Base-by-base conservation (phyloP, 2,329 filamentous ascomycete species). In the Capronia coronata region DNA sequence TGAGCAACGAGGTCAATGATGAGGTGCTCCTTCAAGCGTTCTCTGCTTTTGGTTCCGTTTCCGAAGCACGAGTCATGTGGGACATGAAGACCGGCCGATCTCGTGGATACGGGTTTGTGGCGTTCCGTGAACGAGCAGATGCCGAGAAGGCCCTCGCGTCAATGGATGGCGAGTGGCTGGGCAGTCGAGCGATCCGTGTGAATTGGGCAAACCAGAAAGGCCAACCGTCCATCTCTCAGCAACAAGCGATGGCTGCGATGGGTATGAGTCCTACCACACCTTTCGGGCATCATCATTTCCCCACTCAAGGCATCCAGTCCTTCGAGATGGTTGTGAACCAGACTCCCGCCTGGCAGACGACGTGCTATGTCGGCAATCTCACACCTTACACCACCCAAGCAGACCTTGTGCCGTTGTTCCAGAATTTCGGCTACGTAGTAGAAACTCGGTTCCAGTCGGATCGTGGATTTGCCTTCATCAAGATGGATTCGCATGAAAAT, bases 161-260 rank as follows among this genome's bases (percentile, higher is more conserved):
- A 56, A 98, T 98, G 93, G 93, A 98, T 64, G 93, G 93, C 56
- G 93, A 98, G 73, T 98, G 93, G 93, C 83, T 98, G 44, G 93
- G 93, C 47, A 97, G 93, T 62, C 87, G 93, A 58, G 93, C 93
- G 34, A 98, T 98, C 65, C 90, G 93, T 62, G 97, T 91, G 79
- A 98, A 98, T 76, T 98, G 93, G 93, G 93, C 93, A 54, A 98
- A 98, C 74, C 93, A 98, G 67, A 98, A 98, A 76, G 93, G 93
- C n/a, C 93, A 98, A 66, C 93, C 93, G 49, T 97, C 93, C 1
- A 96, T 97, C 69, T 89, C 90, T 42, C 91, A 98, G 73, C 93
- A 97, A 72, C 88, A 94, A 70, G 88, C 89, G 30, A 93, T 98
- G 88, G 85, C 85, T 55, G 86, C 89, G 51, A 95, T 97, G 87